phyloP scores from a whole-genome alignment of 345 rosid genomes.

The Salix brachista region DNA sequence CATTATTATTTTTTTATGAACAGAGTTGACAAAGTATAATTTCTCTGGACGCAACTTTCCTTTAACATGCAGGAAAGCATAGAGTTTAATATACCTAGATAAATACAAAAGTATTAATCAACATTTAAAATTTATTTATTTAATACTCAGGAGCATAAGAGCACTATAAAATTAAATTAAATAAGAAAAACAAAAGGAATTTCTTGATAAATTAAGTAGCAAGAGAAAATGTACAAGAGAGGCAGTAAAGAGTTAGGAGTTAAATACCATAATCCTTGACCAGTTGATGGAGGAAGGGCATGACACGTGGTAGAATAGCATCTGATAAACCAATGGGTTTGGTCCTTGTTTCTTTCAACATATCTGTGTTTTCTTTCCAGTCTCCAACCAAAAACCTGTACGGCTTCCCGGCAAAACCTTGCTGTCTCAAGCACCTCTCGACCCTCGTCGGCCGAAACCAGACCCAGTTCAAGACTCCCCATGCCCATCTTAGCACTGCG shows the following conservation, averaged over 20 bases:
- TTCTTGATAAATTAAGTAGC: too few species aligned
- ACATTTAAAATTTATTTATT: too few species aligned
- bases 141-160: too few species aligned
- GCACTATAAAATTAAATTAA: too few species aligned
- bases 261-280: conserved; percentile 32
- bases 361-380: conserved; percentile 16
- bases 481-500: background rate
- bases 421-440: conserved; percentile 38
- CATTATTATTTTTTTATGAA: too few species aligned
- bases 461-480: conserved; percentile 36
- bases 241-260: background rate
- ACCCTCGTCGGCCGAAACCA: conserved; percentile 49
- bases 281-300: conserved; percentile 30
- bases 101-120: too few species aligned
- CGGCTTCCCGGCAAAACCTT: conserved; percentile 43
- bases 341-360: conserved; percentile 29
- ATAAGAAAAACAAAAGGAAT: too few species aligned
- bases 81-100: too few species aligned
- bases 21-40: too few species aligned
- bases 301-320: conserved; percentile 30
- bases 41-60: too few species aligned
- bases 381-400: conserved; percentile 41
- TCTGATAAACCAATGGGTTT: conserved; percentile 31
- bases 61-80: too few species aligned
- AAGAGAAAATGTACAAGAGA: background rate